These are phyloP conservation scores for Sclerotinia spermophila DNA, from an alignment of 2,329 filamentous ascomycete species.

Conservation along the genomic window DNA sequence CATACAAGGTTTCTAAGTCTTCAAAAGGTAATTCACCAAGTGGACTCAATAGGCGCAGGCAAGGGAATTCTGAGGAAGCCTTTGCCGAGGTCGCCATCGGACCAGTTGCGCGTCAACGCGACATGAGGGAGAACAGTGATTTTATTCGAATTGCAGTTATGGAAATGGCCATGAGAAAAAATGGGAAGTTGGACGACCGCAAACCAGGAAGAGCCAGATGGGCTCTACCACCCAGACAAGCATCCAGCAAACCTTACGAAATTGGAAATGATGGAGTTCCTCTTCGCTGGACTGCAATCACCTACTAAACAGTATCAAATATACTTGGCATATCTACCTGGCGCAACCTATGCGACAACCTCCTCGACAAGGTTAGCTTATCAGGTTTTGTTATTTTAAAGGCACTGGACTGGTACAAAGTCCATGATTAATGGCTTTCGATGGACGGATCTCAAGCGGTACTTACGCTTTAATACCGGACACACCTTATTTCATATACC, in stretches of 20 bases:
- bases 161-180: slow-evolving; percentile 68
- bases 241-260: slow-evolving; percentile 51
- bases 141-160: slow-evolving; percentile 69
- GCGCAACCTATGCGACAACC: neutral
- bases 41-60: slow-evolving; percentile 34
- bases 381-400: neutral
- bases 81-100: slow-evolving; percentile 38
- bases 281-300: slow-evolving; percentile 51
- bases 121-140: slow-evolving; percentile 67
- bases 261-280: slow-evolving; percentile 57
- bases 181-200: slow-evolving; percentile 62
- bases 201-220: slow-evolving; percentile 65
- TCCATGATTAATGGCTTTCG: neutral
- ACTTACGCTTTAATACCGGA: neutral
- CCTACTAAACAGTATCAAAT: slow-evolving; percentile 20
- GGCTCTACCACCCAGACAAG: slow-evolving; percentile 62
- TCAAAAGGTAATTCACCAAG: slow-evolving; percentile 40
- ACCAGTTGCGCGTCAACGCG: slow-evolving; percentile 55
- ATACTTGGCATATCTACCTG: neutral
- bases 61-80: slow-evolving; percentile 32
- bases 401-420: neutral
- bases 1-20: slow-evolving; percentile 49
- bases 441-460: slow-evolving; percentile 8
- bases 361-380: neutral
- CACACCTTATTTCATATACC: neutral